Evolutionary conservation across 352 stramenopile species (phyloP).

Genomic region (Aphanomyces euteiches): DNA sequence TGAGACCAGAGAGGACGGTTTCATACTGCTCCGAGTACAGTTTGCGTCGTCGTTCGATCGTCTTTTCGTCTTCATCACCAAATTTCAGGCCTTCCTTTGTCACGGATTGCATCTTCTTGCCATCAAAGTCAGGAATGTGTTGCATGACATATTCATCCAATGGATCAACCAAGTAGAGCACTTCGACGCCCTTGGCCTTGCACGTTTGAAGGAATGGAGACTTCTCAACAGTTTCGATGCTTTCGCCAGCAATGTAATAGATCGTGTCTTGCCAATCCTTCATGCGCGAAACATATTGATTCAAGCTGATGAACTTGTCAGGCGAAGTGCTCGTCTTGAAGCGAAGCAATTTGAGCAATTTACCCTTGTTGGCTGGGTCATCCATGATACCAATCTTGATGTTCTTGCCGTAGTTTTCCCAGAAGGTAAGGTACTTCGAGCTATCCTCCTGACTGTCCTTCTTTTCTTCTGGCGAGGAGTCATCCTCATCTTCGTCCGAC

Average conservation of each 20-base stretch:
- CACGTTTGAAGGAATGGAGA: slow-evolving; percentile 98
- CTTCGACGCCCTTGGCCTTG: slow-evolving; percentile 95
- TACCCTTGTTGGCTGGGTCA: slow-evolving; percentile 91
- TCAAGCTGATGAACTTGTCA: slow-evolving; percentile 91
- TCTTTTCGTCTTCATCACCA: slow-evolving; percentile 96
- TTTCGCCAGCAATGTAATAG: slow-evolving; percentile 97
- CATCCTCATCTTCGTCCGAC: slow-evolving; percentile 41
- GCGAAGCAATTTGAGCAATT: slow-evolving; percentile 95
- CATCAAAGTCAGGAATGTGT: slow-evolving; percentile 92
- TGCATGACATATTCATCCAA: slow-evolving; percentile 98
- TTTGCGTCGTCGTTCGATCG: slow-evolving; percentile 92
- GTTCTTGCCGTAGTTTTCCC: slow-evolving; percentile 96
- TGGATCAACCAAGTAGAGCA: slow-evolving; percentile 98
- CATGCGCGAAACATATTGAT: slow-evolving; percentile 97
- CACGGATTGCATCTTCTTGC: slow-evolving; percentile 95
- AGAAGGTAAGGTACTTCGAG: slow-evolving; percentile 97
- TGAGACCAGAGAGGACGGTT: slow-evolving; percentile 93
- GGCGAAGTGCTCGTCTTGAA: slow-evolving; percentile 94
- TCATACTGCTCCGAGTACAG: slow-evolving; percentile 97
- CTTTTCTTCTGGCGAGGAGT: slow-evolving; percentile 36
- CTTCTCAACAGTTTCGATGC: slow-evolving; percentile 88
- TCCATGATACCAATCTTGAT: slow-evolving; percentile 99
- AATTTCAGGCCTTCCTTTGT: slow-evolving; percentile 99
- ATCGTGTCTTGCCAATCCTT: slow-evolving; percentile 99
- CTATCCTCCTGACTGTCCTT: slow-evolving; percentile 56